Evolutionary conservation across 306 rosid genomes (phyloP), one percentile per base, ranked within the genome.

Genomic region (Pyrus betulifolia): DNA sequence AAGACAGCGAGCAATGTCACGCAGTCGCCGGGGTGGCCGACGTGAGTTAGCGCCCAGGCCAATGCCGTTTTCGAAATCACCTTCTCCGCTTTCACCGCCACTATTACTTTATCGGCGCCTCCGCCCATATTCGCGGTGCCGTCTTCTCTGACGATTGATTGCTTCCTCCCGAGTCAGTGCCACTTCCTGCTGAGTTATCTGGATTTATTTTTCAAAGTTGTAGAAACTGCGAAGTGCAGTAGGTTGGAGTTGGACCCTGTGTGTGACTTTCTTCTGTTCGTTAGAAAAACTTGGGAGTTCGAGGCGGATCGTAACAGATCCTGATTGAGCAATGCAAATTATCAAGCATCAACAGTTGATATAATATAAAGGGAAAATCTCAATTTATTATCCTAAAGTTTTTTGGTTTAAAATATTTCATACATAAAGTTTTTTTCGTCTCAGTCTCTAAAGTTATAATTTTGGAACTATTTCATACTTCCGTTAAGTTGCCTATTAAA

Each of bases 21-120:
- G 70, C 90, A 82, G 63, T 92, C 96, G 72, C 86, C 85, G 71
- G 90, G 92, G 58, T 85, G 96, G 77, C 86, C 93, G 42, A 95
- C 91, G 73, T 95, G 97, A 77, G 94, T 87, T 73, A 95, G 96
- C 25, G 97, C 99, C 99, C 97, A 95, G 6, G 90, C 90, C 71
- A 95, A 84, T 55, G 97, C 87, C 28, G 88, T 40, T 77, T 89
- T 92, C 61, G 96, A 90, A 70, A 95, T 88, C 76, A 86, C 82
- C 78, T 77, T 91, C 87, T 88, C 97, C 4, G 96, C 97, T 76
- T 89, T 95, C 44, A 92, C 89, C 15, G 99, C 97, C 28, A 89
- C 96, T 5, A 95, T 76, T 44, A 95, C 99, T 70, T 91, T 92
- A 33, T 89, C 90, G 21, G 88, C 80, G 7, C 46, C 46, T 28